phyloP scores from a whole-genome alignment of 73 alveolate species.

The Paramecium bursaria region DNA sequence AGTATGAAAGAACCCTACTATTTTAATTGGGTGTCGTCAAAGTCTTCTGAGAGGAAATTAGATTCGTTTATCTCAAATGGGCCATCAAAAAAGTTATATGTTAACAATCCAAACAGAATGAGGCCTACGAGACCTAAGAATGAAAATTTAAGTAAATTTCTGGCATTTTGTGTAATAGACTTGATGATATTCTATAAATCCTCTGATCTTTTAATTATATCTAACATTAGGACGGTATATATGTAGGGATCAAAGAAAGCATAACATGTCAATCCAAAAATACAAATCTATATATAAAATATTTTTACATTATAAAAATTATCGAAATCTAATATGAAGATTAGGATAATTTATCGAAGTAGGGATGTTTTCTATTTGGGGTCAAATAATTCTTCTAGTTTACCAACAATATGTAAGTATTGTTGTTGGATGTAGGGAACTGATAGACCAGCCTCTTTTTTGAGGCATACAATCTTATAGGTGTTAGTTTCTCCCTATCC shows the following conservation, averaged over 20 bases:
- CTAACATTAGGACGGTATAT: slow-evolving; percentile 75
- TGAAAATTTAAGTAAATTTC: slow-evolving; percentile 63
- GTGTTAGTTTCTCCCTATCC: slow-evolving; percentile 7
- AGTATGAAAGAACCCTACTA: slow-evolving; percentile 51
- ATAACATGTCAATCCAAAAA: slow-evolving; percentile 54
- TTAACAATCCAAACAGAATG: slow-evolving; percentile 72
- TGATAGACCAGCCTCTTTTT: slow-evolving; percentile 62
- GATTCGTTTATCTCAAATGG: slow-evolving; percentile 59
- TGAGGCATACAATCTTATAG: background rate
- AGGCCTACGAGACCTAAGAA: slow-evolving; percentile 66
- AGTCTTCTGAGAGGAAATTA: slow-evolving; percentile 21
- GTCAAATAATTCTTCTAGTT: slow-evolving; percentile 12
- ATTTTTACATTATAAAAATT: slow-evolving; percentile 41
- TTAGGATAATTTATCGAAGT: slow-evolving; percentile 1
- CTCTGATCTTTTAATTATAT: slow-evolving; percentile 70
- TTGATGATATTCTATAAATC: slow-evolving; percentile 66
- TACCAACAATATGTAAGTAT: slow-evolving; percentile 19
- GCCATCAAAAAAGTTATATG: slow-evolving; percentile 58
- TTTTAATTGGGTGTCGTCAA: slow-evolving; percentile 12
- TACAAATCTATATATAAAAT: background rate
- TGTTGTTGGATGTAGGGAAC: background rate
- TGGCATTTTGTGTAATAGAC: slow-evolving; percentile 70
- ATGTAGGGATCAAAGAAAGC: slow-evolving; percentile 68
- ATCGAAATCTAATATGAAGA: slow-evolving; percentile 37
- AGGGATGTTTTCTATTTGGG: background rate